These are phyloP conservation scores for Nannochloropsis oceanica DNA, from an alignment of 108 stramenopile genomes.

Conservation along the genomic window DNA sequence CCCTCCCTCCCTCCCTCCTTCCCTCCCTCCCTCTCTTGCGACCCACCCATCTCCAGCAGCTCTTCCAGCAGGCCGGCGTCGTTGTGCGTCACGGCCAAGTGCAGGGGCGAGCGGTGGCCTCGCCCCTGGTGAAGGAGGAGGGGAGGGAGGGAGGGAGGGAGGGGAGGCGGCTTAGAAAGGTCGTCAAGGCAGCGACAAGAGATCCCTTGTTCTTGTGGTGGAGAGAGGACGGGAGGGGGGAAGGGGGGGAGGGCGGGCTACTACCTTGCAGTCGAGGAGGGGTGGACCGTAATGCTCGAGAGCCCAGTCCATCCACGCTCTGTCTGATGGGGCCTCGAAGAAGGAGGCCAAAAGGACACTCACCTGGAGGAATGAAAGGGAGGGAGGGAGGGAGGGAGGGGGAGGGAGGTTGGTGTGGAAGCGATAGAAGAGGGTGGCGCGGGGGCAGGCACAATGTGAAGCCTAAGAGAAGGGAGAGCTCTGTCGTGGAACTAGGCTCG, in stretches of 20 bases:
- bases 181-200: no score
- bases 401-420: no score
- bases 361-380: no score
- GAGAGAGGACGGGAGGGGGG: background rate
- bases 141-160: background rate
- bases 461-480: no score
- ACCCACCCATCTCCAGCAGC: background rate
- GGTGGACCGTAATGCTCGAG: background rate
- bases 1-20: background rate
- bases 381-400: no score
- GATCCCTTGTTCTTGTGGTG: no score
- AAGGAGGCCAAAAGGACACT: background rate
- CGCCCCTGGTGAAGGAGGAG: background rate
- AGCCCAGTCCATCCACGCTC: background rate
- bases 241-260: background rate
- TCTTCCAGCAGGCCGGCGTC: background rate
- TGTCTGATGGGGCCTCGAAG: background rate
- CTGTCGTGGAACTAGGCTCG: no score
- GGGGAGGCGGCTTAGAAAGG: background rate
- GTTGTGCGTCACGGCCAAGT: background rate
- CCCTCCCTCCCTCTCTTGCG: background rate
- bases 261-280: background rate
- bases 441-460: no score
- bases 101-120: background rate
- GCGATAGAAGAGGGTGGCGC: no score